A percentile compares a stretch with the other conserved stretches of the same genome.
Conservation (phyloP, 1,284 basidiomycete genomes). For the Apiotrichum veenhuisii region DNA sequence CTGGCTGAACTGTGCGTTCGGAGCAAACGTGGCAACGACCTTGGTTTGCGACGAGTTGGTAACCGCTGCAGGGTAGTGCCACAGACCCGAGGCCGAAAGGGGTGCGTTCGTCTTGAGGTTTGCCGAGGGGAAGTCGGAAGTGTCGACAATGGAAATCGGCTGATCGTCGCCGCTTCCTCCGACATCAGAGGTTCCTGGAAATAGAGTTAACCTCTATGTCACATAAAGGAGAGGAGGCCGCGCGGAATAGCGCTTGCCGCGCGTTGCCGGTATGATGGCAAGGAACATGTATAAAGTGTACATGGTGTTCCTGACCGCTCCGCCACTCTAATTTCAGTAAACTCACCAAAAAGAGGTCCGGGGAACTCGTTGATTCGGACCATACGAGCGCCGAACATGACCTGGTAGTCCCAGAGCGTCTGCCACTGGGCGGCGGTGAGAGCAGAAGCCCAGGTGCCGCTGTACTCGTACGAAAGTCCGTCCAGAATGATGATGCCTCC, state of each 20-base stretch:
- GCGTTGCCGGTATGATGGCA: too few species aligned
- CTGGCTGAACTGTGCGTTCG: neutral
- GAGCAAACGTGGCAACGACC: constrained; percentile 4
- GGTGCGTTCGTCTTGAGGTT: constrained; percentile 4
- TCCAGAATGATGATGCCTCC: constrained; percentile 10
- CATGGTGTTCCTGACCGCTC: too few species aligned
- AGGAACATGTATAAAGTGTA: too few species aligned
- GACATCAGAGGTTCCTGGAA: neutral
- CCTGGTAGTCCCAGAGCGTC: constrained; percentile 5
- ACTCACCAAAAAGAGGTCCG: constrained; percentile 1
- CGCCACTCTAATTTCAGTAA: neutral
- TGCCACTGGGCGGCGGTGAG: constrained; percentile 8
- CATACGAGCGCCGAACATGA: constrained; percentile 5
- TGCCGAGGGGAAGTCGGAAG: constrained; percentile 3
- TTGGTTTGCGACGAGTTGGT: neutral
- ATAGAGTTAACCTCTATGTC: too few species aligned
- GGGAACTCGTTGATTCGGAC: constrained; percentile 15
- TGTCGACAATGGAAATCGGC: constrained; percentile 3
- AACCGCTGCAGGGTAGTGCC: constrained; percentile 8
- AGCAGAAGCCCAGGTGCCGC: neutral
- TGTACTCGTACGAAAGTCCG: neutral
- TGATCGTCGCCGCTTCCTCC: neutral
- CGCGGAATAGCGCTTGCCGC: too few species aligned
- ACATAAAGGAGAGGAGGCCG: too few species aligned
- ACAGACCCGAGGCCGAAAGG: constrained; percentile 1